A percentile compares a stretch with the other conserved stretches of the same genome.
These are phyloP conservation scores for Mycosphaerelloides madeirae DNA, from an alignment of 2,329 filamentous ascomycete genomes.

Conservation along the genomic window DNA sequence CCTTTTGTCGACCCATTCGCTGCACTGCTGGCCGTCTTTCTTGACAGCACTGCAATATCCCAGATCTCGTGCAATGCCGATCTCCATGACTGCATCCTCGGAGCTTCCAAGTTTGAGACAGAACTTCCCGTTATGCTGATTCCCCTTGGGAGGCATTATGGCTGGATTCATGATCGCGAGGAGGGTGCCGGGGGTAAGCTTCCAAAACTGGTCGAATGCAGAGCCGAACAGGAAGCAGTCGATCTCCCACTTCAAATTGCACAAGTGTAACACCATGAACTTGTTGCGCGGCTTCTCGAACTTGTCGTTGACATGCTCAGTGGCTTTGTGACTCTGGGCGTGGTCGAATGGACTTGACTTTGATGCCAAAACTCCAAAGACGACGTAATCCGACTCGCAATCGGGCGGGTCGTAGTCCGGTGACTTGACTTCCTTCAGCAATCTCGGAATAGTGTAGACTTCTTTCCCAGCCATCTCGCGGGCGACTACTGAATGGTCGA, in stretches of 20 bases:
- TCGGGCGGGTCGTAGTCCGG: slow-evolving; percentile 78
- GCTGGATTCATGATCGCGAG: slow-evolving; percentile 87
- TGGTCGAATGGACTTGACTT: slow-evolving; percentile 75
- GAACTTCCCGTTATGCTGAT: slow-evolving; percentile 75
- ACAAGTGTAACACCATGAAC: slow-evolving; percentile 87
- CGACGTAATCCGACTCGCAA: slow-evolving; percentile 80
- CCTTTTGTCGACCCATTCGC: slow-evolving; percentile 78
- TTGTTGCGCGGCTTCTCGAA: slow-evolving; percentile 61
- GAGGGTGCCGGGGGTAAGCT: slow-evolving; percentile 83
- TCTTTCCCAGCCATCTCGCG: slow-evolving; percentile 75
- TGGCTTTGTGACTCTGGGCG: slow-evolving; percentile 44
- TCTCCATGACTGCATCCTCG: slow-evolving; percentile 82
- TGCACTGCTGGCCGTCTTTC: slow-evolving; percentile 77
- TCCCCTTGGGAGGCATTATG: slow-evolving; percentile 79
- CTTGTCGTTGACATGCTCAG: slow-evolving; percentile 43
- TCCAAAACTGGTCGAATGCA: slow-evolving; percentile 90
- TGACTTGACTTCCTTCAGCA: slow-evolving; percentile 74
- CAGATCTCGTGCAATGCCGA: slow-evolving; percentile 78
- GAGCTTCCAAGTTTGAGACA: slow-evolving; percentile 79
- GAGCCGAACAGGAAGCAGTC: slow-evolving; percentile 89
- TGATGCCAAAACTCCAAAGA: slow-evolving; percentile 80
- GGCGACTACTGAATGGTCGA: slow-evolving; percentile 75
- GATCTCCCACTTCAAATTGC: slow-evolving; percentile 83
- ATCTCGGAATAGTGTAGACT: slow-evolving; percentile 70
- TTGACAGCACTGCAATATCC: slow-evolving; percentile 82